Evolutionary conservation across 2,329 filamentous ascomycete species (phyloP).

Genomic region (Nemania sp.): DNA sequence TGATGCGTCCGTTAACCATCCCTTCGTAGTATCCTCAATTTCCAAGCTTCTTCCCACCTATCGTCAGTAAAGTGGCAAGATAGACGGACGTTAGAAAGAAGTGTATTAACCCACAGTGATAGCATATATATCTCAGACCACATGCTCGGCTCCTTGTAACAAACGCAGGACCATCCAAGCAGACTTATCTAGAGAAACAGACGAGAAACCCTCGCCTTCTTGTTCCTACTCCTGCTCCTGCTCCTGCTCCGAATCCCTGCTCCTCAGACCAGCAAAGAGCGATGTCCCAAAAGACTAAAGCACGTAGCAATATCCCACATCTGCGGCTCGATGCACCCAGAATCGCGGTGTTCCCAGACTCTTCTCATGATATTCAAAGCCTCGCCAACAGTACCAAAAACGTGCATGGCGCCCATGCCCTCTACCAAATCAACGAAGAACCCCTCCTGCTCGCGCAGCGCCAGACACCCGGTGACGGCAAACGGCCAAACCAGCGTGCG

Average conservation of each 20-base stretch:
- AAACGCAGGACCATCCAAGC: no score
- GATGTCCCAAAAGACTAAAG: constrained; percentile 32
- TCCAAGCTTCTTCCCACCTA: no score
- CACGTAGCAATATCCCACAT: constrained; percentile 35
- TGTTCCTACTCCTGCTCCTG: no score
- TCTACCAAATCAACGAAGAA: constrained; percentile 30
- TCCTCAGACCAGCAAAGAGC: constrained; percentile 26
- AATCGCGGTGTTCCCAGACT: constrained; percentile 31
- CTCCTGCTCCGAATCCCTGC: neutral
- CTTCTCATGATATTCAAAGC: constrained; percentile 28
- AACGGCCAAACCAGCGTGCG: constrained; percentile 37
- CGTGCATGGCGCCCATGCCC: constrained; percentile 31
- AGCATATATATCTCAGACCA: no score
- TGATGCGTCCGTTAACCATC: no score
- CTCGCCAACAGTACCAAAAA: constrained; percentile 35
- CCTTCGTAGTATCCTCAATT: no score
- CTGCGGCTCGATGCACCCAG: constrained; percentile 22
- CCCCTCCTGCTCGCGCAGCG: constrained; percentile 27
- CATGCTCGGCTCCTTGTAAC: no score
- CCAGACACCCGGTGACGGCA: constrained; percentile 36
- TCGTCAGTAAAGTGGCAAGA: no score
- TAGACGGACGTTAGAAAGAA: no score
- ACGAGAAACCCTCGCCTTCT: no score
- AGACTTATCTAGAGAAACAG: no score
- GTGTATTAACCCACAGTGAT: no score